Percentiles rank a stretch among this genome's conserved stretches.
Evolutionary conservation across 768 basidiomycete species (phyloP).

Genomic region (Terana coerulea): DNA sequence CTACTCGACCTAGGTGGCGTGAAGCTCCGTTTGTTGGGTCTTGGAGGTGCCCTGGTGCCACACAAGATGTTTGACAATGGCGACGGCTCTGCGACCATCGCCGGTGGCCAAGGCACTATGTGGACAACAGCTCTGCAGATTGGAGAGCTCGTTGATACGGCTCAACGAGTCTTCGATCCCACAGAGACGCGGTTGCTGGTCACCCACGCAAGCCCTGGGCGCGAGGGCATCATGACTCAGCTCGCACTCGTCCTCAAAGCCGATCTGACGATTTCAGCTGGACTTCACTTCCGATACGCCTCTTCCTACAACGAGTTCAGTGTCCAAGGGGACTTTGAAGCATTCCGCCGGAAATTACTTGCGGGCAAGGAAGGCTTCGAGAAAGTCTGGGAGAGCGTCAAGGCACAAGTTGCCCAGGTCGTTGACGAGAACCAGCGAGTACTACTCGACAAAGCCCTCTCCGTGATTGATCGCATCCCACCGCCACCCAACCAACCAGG

Average conservation of each 20-base stretch:
- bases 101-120: conserved; percentile 97
- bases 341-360: conserved; percentile 76
- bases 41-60: conserved; percentile 91
- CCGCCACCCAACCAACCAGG: conserved; percentile 41
- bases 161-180: conserved; percentile 88
- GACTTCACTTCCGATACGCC: conserved; percentile 97
- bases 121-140: conserved; percentile 98
- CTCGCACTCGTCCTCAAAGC: conserved; percentile 89
- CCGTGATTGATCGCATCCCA: conserved; percentile 80
- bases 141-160: conserved; percentile 96
- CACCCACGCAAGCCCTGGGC: conserved; percentile 87
- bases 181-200: conserved; percentile 93
- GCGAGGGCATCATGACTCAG: conserved; percentile 90
- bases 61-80: conserved; percentile 97
- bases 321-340: conserved; percentile 85
- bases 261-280: conserved; percentile 90
- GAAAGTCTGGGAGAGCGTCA: conserved; percentile 94
- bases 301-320: conserved; percentile 96
- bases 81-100: conserved; percentile 93
- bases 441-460: conserved; percentile 84
- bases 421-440: conserved; percentile 89
- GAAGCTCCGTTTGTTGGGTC: conserved; percentile 89
- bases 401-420: conserved; percentile 83
- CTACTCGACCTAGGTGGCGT: conserved; percentile 90
- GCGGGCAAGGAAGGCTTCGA: conserved; percentile 80